Base-by-base conservation (phyloP, 495 filamentous ascomycete species). In the Aspergillus saccharolyticus region DNA sequence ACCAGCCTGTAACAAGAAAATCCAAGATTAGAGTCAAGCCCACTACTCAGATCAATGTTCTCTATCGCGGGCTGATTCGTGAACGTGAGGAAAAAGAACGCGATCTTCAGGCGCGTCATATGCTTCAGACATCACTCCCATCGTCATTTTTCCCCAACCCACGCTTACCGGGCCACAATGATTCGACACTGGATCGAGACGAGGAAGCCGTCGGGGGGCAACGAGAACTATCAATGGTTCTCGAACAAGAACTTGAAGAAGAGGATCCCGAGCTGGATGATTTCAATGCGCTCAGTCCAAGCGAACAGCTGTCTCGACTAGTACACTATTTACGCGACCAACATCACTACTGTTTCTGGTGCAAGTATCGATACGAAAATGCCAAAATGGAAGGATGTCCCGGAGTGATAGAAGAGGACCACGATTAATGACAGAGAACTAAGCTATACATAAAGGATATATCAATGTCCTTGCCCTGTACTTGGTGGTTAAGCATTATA, bases 291-390 rank as follows among this genome's bases (percentile, higher is more conserved):
- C 70, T 92, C 4, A 78, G 82, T 3, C 76, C 80, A 1, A 75
- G 73, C 2, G 87, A 96, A 62, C 80, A 80, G 59, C 67, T 97
- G 52, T 66, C 73, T 14, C 82, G 71, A 54, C 66, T 96, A 10
- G 82, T 94, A 12, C 61, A 70, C 20, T 84, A 88, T 68, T 66
- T 99, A 42, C 80, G 93, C 20, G 75, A 85, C 25, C 81, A 78
- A 62, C 79, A 89, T 63, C 70, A 78, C 43, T 99, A 99, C 68
- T 99, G 94, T 75, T 96, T 96, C 69, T 99, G 91, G 91, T 99
- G 94, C 69, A 96, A 96, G 68, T 88, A 79, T 69, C 73, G 76
- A 44, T 97, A 97, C 65, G 85, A 87, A 49, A 67, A 60, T 0
- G 79, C 67, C 16, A 73, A 78, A 59, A 85, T 97, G 85, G 89